These are phyloP conservation scores for Crucihimalaya himalaica DNA, from an alignment of 345 rosid species.

Conservation along the genomic window DNA sequence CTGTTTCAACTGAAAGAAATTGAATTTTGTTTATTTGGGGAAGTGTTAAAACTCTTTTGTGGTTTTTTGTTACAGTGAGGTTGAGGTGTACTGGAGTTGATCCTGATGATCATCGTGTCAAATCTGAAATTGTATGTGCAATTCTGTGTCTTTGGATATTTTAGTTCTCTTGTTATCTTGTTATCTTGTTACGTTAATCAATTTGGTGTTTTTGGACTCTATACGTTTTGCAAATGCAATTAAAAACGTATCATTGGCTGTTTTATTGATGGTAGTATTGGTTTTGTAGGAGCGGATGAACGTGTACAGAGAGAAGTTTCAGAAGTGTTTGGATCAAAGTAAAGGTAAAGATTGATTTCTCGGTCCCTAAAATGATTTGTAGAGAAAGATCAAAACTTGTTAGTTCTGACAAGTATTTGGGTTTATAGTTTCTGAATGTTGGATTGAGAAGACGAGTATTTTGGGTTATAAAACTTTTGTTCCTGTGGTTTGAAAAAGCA, in stretches of 20 bases:
- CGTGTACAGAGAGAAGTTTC: conserved; percentile 70
- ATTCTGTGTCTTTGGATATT: conserved; percentile 19
- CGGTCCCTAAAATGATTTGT: background rate
- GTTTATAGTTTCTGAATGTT: conserved; percentile 10
- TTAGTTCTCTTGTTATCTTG: background rate
- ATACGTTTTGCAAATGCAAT: background rate
- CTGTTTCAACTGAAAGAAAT: background rate
- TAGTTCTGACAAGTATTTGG: background rate
- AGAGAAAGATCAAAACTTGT: conserved; percentile 20
- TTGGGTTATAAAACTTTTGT: conserved; percentile 9
- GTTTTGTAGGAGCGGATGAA: conserved; percentile 66
- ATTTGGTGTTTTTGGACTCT: conserved; percentile 25
- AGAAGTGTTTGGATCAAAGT: conserved; percentile 54
- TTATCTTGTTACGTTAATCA: conserved; percentile 28
- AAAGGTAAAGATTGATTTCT: conserved; percentile 55
- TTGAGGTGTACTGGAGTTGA: conserved; percentile 76
- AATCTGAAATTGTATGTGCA: conserved; percentile 78
- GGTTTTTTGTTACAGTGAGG: conserved; percentile 55
- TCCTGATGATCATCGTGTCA: conserved; percentile 82
- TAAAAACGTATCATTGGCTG: background rate
- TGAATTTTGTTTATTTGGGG: conserved; percentile 7
- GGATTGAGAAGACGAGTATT: background rate
- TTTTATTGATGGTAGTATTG: conserved; percentile 6
- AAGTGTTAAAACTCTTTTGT: background rate
- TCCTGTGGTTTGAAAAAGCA: background rate